Evolutionary conservation across 2,329 filamentous ascomycete genomes (phyloP).

Genomic region (Botrytis squamosa): DNA sequence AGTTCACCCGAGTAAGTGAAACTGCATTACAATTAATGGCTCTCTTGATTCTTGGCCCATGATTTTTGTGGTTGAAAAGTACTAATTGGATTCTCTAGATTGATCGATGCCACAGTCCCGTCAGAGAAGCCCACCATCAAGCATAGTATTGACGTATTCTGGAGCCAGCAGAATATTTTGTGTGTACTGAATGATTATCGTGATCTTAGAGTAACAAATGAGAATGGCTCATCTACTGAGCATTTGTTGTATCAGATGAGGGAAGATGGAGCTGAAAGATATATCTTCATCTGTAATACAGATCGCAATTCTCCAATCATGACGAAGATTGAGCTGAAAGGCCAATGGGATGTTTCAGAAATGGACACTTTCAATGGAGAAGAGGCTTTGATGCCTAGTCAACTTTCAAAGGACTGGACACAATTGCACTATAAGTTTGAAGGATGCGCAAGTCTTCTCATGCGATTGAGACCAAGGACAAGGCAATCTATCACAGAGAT

Average conservation of each 20-base stretch:
- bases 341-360: constrained; percentile 34
- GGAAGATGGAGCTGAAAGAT: constrained; percentile 35
- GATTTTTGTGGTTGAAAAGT: not conserved
- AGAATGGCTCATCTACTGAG: constrained; percentile 19
- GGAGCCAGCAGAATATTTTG: constrained; percentile 30
- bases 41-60: not conserved
- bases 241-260: constrained; percentile 39
- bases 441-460: constrained; percentile 37
- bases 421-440: constrained; percentile 35
- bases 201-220: constrained; percentile 31
- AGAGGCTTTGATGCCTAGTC: constrained; percentile 18
- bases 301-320: constrained; percentile 30
- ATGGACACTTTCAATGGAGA: constrained; percentile 37
- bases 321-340: constrained; percentile 33
- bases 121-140: constrained; percentile 23
- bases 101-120: constrained; percentile 20
- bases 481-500: not conserved
- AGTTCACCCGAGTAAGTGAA: constrained; percentile 32
- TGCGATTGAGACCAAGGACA: constrained; percentile 29
- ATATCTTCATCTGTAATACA: constrained; percentile 39
- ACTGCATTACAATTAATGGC: not conserved
- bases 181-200: constrained; percentile 30
- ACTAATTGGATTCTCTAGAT: not conserved
- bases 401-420: constrained; percentile 30
- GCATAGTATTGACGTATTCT: constrained; percentile 27